These are phyloP conservation scores for Magnaporthiopsis poae DNA, from an alignment of 2,329 filamentous ascomycete species.

Conservation along the genomic window DNA sequence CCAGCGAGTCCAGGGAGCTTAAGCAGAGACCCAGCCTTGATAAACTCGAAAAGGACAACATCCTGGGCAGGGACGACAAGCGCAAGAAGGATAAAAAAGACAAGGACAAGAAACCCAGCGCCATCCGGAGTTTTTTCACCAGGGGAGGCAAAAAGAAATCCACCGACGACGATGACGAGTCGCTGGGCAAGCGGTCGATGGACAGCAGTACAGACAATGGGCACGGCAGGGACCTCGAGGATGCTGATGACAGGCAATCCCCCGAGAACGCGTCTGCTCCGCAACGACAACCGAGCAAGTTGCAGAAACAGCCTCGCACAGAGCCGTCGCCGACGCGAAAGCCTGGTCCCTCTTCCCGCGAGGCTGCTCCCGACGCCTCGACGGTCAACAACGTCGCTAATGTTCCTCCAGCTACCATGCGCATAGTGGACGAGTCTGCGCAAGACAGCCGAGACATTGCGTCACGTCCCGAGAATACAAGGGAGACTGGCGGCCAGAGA, in stretches of 20 bases:
- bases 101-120: conserved; percentile 54
- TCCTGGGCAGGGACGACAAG: conserved; percentile 55
- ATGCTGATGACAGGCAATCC: conserved; percentile 34
- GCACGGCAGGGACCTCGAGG: conserved; percentile 33
- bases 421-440: conserved; percentile 46
- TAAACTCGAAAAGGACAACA: conserved; percentile 54
- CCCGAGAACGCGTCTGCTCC: conserved; percentile 32
- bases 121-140: conserved; percentile 52
- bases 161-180: conserved; percentile 49
- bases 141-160: conserved; percentile 51
- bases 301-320: conserved; percentile 55
- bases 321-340: conserved; percentile 39
- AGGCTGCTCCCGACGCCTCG: conserved; percentile 30
- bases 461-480: background rate
- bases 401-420: conserved; percentile 47
- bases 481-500: conserved; percentile 20
- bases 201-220: conserved; percentile 32
- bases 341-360: conserved; percentile 20
- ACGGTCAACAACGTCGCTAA: conserved; percentile 44
- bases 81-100: conserved; percentile 66
- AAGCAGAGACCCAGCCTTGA: conserved; percentile 62
- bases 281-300: conserved; percentile 54
- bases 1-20: conserved; percentile 45
- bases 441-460: conserved; percentile 25
- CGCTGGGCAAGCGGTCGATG: conserved; percentile 51